These are phyloP conservation scores for Carex scoparia DNA, from an alignment of 176 grass and related monocot genomes.

Conservation along the genomic window DNA sequence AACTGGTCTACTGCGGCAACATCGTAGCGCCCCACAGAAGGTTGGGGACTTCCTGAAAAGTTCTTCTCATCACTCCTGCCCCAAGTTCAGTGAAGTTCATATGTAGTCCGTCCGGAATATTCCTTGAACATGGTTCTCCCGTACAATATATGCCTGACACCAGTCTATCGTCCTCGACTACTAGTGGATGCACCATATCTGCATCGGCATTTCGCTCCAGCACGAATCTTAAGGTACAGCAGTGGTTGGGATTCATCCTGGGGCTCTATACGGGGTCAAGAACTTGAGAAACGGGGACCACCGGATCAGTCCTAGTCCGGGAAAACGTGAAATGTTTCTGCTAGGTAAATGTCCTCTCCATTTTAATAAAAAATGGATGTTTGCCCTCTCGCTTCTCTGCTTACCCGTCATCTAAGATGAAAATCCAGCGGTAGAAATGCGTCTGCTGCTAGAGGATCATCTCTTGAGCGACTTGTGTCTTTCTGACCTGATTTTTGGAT, in stretches of 20 bases:
- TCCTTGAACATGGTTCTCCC: constrained; percentile 7
- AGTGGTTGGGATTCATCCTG: neutral
- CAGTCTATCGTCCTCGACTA: neutral
- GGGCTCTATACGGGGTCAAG: neutral
- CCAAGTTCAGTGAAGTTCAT: neutral
- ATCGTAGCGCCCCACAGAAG: neutral
- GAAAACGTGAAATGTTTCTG: constrained; percentile 26
- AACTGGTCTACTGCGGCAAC: neutral
- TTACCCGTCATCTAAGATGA: neutral
- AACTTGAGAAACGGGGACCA: constrained; percentile 4
- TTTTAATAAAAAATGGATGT: neutral
- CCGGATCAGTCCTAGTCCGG: neutral
- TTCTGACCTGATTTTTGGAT: neutral
- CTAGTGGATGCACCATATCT: neutral
- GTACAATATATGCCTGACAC: constrained; percentile 17
- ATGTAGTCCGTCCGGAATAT: neutral
- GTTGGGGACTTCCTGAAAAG: neutral
- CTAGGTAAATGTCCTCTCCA: neutral
- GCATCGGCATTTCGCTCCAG: neutral
- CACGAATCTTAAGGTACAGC: neutral
- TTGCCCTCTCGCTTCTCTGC: neutral
- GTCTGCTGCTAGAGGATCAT: neutral
- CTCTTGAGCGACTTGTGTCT: neutral
- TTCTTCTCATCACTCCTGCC: neutral
- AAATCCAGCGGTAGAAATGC: neutral